Evolutionary conservation across 306 rosid species (phyloP), one percentile per base, ranked within the genome.

Genomic region (Cucurbita pepo): DNA sequence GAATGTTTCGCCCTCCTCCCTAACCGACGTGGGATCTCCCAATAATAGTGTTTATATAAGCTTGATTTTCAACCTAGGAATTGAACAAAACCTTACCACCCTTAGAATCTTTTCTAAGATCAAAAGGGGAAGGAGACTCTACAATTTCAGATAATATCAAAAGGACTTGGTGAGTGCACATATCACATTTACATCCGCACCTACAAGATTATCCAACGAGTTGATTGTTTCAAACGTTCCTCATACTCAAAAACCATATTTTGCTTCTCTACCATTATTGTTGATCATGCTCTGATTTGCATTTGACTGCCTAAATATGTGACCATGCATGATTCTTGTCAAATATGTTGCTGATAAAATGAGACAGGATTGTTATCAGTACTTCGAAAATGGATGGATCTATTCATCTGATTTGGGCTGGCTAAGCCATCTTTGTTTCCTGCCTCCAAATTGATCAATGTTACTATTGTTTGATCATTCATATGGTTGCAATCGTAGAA

Each of bases 401-500:
- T 7, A 37, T 18, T 3, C 18, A 10, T n/a, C 22, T 21, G 1
- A 21, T 21, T 21, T 21, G 22, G 22, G 22, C 22, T 21, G 22
- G 22, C 22, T 21, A 21, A 21, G 22, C 22, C 0, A 21, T 21
- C 11, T 43, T 30, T 64, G 71, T 41, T 64, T 63, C 10, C 16
- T 41, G 52, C 53, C 53, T 64, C 50, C 36, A 41, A 63, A 63
- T 8, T 63, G 6, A 63, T 47, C 44, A 22, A 22, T 8, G 6
- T 50, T 40, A 25, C 60, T 70, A 25, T 30, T 70, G 19, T 70
- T 12, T 53, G 21, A 1, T 25, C 59, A 34, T 16, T 51, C 43
- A 70, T 51, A 48, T n/a, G 22, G 44, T 34, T 75, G 79, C 77
- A 85, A 83, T 66, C 19, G 80, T 77, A 21, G 69, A 80, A 45